Evolutionary conservation across 2,329 filamentous ascomycete species (phyloP).

Genomic region (Neofusicoccum parvum): DNA sequence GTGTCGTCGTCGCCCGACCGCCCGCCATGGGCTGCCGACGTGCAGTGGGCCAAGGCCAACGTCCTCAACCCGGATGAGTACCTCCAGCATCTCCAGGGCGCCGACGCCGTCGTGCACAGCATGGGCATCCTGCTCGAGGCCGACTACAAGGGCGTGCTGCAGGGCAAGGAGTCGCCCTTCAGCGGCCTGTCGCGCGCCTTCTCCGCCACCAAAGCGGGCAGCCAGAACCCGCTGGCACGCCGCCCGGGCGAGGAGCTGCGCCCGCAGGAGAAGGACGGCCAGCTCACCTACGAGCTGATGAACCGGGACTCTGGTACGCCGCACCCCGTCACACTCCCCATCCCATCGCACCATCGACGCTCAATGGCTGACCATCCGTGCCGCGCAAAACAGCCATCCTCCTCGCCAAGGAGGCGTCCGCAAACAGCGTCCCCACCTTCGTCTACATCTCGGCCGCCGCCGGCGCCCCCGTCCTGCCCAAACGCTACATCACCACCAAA

Average conservation of each 20-base stretch:
- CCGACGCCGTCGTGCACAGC: conserved; percentile 86
- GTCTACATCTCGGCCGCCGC: conserved; percentile 87
- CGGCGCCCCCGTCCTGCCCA: conserved; percentile 81
- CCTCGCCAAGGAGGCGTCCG: conserved; percentile 74
- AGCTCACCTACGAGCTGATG: conserved; percentile 96
- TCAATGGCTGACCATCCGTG: neutral
- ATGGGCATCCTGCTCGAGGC: conserved; percentile 97
- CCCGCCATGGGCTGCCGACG: conserved; percentile 78
- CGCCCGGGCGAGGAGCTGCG: conserved; percentile 60
- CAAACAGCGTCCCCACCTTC: conserved; percentile 68
- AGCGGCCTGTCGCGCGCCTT: conserved; percentile 79
- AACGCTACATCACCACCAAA: conserved; percentile 88
- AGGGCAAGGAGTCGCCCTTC: conserved; percentile 80
- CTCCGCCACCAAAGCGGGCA: conserved; percentile 62
- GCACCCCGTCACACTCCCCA: neutral
- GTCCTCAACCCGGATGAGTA: conserved; percentile 83
- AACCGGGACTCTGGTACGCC: conserved; percentile 73
- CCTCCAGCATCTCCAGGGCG: conserved; percentile 70
- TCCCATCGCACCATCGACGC: neutral
- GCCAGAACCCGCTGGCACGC: conserved; percentile 70
- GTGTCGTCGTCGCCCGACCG: conserved; percentile 71
- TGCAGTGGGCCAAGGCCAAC: conserved; percentile 87
- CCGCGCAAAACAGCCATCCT: conserved; percentile 61
- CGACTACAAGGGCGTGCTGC: conserved; percentile 93
- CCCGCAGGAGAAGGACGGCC: conserved; percentile 67